Percentiles rank a stretch among this genome's conserved stretches.
These are phyloP conservation scores for Yarrowia porcina DNA, from an alignment of 805 yeast species.

Conservation along the genomic window DNA sequence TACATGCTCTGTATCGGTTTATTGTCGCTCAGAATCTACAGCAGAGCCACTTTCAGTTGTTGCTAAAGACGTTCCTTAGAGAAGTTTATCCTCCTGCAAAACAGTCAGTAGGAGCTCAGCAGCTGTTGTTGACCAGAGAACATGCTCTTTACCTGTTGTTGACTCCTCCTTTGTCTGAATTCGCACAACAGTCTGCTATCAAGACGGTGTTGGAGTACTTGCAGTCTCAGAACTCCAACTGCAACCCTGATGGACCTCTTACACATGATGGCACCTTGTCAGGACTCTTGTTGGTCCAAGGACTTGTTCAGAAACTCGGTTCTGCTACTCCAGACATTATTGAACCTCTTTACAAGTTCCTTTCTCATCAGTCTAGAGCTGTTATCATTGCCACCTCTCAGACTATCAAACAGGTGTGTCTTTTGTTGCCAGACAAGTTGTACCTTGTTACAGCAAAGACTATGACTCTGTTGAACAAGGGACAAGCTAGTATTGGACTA, in stretches of 20 bases:
- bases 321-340: conserved; percentile 32
- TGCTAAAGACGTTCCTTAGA: conserved; percentile 2
- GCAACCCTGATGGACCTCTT: not conserved
- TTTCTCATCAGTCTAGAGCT: conserved; percentile 27
- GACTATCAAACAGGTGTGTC: conserved; percentile 28
- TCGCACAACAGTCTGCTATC: conserved; percentile 31
- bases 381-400: conserved; percentile 27
- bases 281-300: conserved; percentile 29
- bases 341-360: conserved; percentile 21
- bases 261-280: not conserved
- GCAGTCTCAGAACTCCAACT: conserved; percentile 3
- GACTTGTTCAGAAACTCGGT: conserved; percentile 34
- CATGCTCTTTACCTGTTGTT: not conserved
- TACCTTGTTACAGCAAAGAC: conserved; percentile 33
- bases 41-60: not conserved
- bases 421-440: conserved; percentile 27
- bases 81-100: conserved; percentile 1
- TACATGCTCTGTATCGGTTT: conserved; percentile 3
- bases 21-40: conserved; percentile 6
- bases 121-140: not conserved
- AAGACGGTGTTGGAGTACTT: conserved; percentile 32
- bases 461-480: conserved; percentile 29
- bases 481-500: conserved; percentile 33
- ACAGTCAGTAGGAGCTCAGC: not conserved
- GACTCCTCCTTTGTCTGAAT: conserved; percentile 18